phyloP scores from a whole-genome alignment of 352 stramenopile species.

The Globisporangium echinulatum region DNA sequence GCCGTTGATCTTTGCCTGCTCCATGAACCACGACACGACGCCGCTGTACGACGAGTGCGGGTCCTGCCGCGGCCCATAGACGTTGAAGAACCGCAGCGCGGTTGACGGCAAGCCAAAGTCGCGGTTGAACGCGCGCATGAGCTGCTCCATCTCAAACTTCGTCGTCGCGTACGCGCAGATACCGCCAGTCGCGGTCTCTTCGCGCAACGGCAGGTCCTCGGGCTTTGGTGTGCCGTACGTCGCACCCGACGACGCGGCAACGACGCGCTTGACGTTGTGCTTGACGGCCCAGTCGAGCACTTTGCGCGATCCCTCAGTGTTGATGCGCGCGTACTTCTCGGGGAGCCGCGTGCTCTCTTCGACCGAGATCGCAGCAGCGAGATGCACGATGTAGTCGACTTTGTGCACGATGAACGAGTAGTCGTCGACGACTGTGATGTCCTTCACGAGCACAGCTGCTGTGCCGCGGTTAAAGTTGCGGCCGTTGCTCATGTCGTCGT shows the following conservation, averaged over 20 bases:
- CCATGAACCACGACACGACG: conserved; percentile 85
- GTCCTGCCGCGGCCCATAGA: conserved; percentile 77
- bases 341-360: conserved; percentile 80
- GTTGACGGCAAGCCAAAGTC: conserved; percentile 68
- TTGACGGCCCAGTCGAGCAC: conserved; percentile 73
- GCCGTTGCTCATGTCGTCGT: conserved; percentile 87
- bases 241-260: conserved; percentile 69
- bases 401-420: conserved; percentile 79
- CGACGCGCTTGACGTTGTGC: conserved; percentile 71
- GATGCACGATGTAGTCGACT: conserved; percentile 80
- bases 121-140: conserved; percentile 69
- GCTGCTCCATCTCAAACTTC: conserved; percentile 81
- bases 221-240: conserved; percentile 63
- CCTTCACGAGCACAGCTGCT: conserved; percentile 75
- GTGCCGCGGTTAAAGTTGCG: conserved; percentile 76
- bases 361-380: conserved; percentile 79
- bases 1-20: conserved; percentile 78
- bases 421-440: conserved; percentile 77
- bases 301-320: conserved; percentile 76
- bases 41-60: conserved; percentile 80
- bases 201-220: conserved; percentile 63
- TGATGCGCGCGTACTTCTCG: conserved; percentile 84
- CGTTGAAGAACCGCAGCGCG: conserved; percentile 81
- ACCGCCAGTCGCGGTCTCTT: conserved; percentile 66
- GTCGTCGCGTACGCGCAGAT: conserved; percentile 80